Evolutionary conservation across 2,329 filamentous ascomycete genomes (phyloP).

Genomic region (Dryadomyces quercus-mongolicae): DNA sequence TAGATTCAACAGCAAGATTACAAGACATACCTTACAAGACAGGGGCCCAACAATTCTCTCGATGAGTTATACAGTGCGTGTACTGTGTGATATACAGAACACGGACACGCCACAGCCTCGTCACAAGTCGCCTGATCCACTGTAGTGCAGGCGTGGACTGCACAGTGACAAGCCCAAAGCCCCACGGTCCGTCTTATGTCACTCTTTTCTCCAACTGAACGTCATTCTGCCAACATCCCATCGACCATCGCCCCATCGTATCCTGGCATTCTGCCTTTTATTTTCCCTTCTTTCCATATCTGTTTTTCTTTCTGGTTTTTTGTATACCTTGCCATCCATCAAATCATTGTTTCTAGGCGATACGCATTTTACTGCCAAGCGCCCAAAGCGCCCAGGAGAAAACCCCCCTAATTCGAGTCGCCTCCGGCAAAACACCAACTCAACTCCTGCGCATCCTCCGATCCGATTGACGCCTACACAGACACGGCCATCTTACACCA

Average conservation of each 20-base stretch:
- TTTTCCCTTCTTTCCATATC: not conserved
- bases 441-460: not conserved
- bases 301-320: not conserved
- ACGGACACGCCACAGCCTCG: not conserved
- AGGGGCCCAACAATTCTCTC: too few relatives aligned
- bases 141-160: not conserved
- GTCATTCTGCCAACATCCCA: not conserved
- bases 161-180: not conserved
- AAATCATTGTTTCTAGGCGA: not conserved
- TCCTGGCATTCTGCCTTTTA: not conserved
- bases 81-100: not conserved
- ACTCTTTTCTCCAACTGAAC: not conserved
- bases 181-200: not conserved
- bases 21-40: too few relatives aligned
- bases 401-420: not conserved
- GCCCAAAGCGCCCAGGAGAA: not conserved
- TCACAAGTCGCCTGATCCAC: not conserved
- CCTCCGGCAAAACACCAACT: not conserved
- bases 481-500: not conserved
- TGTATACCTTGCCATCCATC: not conserved
- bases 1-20: too few relatives aligned
- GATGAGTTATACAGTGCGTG: not conserved
- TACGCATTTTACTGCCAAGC: not conserved
- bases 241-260: not conserved
- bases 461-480: not conserved